A percentile compares a stretch with the other conserved stretches of the same genome.
Evolutionary conservation across 2,329 filamentous ascomycete species (phyloP).

Genomic region (Colletotrichum sojae): DNA sequence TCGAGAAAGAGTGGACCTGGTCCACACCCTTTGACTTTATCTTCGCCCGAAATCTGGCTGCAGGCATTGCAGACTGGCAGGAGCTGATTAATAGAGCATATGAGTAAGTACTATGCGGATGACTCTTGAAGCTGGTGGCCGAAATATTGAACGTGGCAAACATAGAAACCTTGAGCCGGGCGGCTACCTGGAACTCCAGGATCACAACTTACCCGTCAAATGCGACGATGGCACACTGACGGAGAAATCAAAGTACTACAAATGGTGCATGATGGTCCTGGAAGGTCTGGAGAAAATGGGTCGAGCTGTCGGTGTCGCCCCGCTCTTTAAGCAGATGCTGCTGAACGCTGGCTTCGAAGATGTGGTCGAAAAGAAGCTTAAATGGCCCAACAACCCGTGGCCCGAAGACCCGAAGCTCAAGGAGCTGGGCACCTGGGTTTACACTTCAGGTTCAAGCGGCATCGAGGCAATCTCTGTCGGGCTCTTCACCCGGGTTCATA

Average conservation of each 20-base stretch:
- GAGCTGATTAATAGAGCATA: slow-evolving; percentile 44
- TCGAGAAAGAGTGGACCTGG: slow-evolving; percentile 51
- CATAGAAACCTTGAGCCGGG: slow-evolving; percentile 48
- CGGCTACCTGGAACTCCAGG: slow-evolving; percentile 52
- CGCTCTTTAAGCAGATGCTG: slow-evolving; percentile 57
- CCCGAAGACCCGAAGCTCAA: slow-evolving; percentile 65
- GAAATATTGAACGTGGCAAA: slow-evolving; percentile 22
- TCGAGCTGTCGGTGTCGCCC: too few relatives aligned
- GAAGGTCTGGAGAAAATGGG: slow-evolving; percentile 43
- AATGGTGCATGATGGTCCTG: slow-evolving; percentile 51
- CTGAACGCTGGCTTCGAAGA: slow-evolving; percentile 61
- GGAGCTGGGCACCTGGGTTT: slow-evolving; percentile 54
- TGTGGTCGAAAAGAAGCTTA: slow-evolving; percentile 59
- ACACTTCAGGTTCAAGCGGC: slow-evolving; percentile 49
- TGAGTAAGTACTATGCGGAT: slow-evolving; percentile 42
- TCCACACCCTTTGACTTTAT: slow-evolving; percentile 52
- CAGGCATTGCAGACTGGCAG: slow-evolving; percentile 45
- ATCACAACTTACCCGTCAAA: slow-evolving; percentile 44
- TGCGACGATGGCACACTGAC: slow-evolving; percentile 51
- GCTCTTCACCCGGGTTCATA: slow-evolving; percentile 51
- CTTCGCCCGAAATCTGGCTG: slow-evolving; percentile 49
- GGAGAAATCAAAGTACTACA: slow-evolving; percentile 45
- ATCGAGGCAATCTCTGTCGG: slow-evolving; percentile 51
- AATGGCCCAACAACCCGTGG: slow-evolving; percentile 67
- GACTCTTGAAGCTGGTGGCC: too few relatives aligned